Conservation (phyloP, 2,329 filamentous ascomycete genomes). For the Alternaria solani region DNA sequence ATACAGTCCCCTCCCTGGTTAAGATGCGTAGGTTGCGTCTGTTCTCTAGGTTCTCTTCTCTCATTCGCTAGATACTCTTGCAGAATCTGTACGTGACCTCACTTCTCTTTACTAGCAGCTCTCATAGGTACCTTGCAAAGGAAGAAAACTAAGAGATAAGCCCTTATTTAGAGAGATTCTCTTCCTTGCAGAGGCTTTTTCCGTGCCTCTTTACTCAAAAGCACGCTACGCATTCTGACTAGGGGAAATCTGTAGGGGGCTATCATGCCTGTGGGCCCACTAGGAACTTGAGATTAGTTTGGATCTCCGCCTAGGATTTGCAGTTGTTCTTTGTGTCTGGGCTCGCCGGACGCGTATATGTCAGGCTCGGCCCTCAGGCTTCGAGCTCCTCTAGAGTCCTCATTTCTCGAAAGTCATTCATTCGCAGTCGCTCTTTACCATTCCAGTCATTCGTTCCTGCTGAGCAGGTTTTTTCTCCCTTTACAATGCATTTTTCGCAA, state of each 20-base stretch:
- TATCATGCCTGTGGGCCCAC: not conserved
- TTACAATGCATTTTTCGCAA: slow-evolving; percentile 37
- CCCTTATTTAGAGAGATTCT: too few relatives aligned
- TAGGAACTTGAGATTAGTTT: slow-evolving; percentile 1
- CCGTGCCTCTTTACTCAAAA: too few relatives aligned
- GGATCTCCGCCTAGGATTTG: slow-evolving; percentile 1
- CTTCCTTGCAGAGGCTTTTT: too few relatives aligned
- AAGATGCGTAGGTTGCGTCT: too few relatives aligned
- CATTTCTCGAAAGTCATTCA: not conserved
- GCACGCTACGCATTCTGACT: too few relatives aligned
- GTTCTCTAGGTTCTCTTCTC: too few relatives aligned
- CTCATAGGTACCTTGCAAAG: too few relatives aligned
- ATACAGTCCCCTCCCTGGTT: not conserved
- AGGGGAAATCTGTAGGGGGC: not conserved
- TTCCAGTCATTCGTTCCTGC: slow-evolving; percentile 30
- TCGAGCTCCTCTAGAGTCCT: not conserved
- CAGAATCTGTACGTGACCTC: too few relatives aligned
- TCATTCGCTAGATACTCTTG: too few relatives aligned
- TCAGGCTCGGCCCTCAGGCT: slow-evolving; percentile 6
- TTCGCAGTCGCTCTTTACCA: slow-evolving; percentile 15
- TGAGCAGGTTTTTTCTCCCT: slow-evolving; percentile 29
- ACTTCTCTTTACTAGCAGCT: too few relatives aligned
- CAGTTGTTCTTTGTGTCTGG: not conserved
- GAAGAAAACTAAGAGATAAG: too few relatives aligned
- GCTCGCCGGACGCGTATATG: not conserved